A percentile compares a stretch with the other conserved stretches of the same genome.
These are phyloP conservation scores for Clonostachys byssicola DNA, from an alignment of 2,329 filamentous ascomycete genomes.

Conservation along the genomic window DNA sequence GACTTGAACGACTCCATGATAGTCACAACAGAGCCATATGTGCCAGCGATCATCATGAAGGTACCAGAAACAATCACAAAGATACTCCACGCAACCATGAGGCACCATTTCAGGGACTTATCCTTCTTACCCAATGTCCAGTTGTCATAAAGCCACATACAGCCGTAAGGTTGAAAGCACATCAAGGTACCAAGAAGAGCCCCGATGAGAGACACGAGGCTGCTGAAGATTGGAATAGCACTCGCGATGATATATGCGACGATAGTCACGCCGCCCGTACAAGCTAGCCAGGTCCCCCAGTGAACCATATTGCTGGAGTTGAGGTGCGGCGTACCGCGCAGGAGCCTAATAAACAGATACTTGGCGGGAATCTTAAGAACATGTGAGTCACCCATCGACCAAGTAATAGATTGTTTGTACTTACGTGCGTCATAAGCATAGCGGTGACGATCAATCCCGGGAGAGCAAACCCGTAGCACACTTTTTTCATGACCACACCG, in stretches of 20 bases:
- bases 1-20: constrained; percentile 23
- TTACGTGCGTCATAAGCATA: constrained; percentile 25
- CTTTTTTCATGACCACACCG: constrained; percentile 51
- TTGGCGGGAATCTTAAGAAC: constrained; percentile 11
- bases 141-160: constrained; percentile 38
- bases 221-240: constrained; percentile 18
- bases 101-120: not conserved
- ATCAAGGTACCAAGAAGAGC: constrained; percentile 17
- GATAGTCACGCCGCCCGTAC: constrained; percentile 13
- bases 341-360: constrained; percentile 15
- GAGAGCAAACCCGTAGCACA: constrained; percentile 66
- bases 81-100: constrained; percentile 6
- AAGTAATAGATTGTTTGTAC: too few relatives aligned
- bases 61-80: constrained; percentile 11
- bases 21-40: constrained; percentile 34
- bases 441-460: constrained; percentile 56
- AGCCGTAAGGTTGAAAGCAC: constrained; percentile 20
- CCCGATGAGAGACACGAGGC: constrained; percentile 16
- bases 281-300: constrained; percentile 22
- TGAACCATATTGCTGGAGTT: constrained; percentile 17
- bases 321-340: constrained; percentile 20
- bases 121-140: constrained; percentile 12
- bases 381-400: too few relatives aligned
- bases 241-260: constrained; percentile 20
- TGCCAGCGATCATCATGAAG: constrained; percentile 37